Conservation (phyloP, 148 eudicot species). For the Cornus controversa region DNA sequence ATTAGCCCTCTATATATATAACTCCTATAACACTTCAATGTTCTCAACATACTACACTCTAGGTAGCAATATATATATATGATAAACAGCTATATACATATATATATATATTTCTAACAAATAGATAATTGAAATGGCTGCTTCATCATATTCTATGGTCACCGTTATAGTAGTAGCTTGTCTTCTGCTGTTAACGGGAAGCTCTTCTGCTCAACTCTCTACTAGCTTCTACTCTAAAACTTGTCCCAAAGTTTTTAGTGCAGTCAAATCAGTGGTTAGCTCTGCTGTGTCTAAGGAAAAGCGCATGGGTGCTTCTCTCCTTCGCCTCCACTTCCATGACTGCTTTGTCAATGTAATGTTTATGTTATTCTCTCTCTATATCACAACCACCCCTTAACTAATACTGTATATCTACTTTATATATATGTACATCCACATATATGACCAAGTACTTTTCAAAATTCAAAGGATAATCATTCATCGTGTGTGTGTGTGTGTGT, state of each 20-base stretch:
- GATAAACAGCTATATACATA: too few relatives aligned
- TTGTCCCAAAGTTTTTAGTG: conserved; percentile 14
- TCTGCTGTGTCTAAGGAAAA: conserved; percentile 37
- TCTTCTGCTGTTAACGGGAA: conserved; percentile 7
- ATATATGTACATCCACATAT: too few relatives aligned
- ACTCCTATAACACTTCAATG: background rate
- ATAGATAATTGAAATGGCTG: conserved; percentile 18
- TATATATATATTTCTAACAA: background rate
- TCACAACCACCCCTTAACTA: too few relatives aligned
- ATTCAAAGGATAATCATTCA: too few relatives aligned
- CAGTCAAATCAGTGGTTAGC: conserved; percentile 3
- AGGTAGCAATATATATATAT: too few relatives aligned
- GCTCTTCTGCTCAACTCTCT: conserved; percentile 20
- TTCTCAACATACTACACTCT: background rate
- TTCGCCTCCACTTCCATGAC: conserved; percentile 46
- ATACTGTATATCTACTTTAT: too few relatives aligned
- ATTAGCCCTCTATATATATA: conserved; percentile 1
- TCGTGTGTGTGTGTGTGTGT: too few relatives aligned
- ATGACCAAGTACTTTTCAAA: too few relatives aligned
- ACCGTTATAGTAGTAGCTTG: too few relatives aligned
- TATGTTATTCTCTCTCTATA: background rate
- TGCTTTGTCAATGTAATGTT: conserved; percentile 39
- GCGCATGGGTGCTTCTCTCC: conserved; percentile 52
- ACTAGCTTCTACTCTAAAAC: conserved; percentile 20
- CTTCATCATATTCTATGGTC: background rate